These are phyloP conservation scores for Macadamia integrifolia DNA, from an alignment of 164 flowering plant species.

Conservation along the genomic window DNA sequence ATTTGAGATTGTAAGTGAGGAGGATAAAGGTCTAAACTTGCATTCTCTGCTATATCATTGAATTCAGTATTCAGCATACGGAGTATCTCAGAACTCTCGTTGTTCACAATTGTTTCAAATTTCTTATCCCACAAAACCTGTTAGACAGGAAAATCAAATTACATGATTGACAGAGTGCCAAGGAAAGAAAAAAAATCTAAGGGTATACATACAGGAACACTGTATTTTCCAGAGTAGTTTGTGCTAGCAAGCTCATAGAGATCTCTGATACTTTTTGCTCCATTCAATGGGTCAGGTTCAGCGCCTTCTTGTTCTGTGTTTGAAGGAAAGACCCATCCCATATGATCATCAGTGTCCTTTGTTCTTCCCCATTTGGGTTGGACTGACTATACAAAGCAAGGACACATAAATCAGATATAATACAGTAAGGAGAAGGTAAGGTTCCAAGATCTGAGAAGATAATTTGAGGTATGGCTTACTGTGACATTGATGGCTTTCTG, in stretches of 20 bases:
- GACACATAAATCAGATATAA: neutral
- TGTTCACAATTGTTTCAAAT: slow-evolving; percentile 76
- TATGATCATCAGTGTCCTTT: slow-evolving; percentile 77
- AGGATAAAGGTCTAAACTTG: slow-evolving; percentile 79
- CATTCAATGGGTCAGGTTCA: slow-evolving; percentile 71
- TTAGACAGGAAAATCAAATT: slow-evolving; percentile 2
- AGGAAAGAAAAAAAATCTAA: neutral
- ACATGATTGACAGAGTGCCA: neutral
- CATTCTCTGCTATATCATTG: slow-evolving; percentile 75
- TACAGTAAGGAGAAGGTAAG: neutral
- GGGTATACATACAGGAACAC: slow-evolving; percentile 73
- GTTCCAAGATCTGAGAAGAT: neutral
- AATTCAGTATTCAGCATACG: slow-evolving; percentile 89
- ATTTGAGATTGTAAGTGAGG: slow-evolving; percentile 53
- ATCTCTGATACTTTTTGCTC: slow-evolving; percentile 63
- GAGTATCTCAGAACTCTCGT: slow-evolving; percentile 89
- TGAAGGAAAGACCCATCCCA: slow-evolving; percentile 95
- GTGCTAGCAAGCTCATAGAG: slow-evolving; percentile 86
- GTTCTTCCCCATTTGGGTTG: slow-evolving; percentile 86
- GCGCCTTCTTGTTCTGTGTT: slow-evolving; percentile 71
- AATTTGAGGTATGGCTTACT: slow-evolving; percentile 29
- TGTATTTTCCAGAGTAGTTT: slow-evolving; percentile 76
- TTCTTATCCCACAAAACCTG: slow-evolving; percentile 97
- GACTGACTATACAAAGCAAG: slow-evolving; percentile 44
- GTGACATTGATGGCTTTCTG: slow-evolving; percentile 74